Evolutionary conservation across 1,139 yeast genomes (phyloP), one percentile per base, ranked within the genome.

Genomic region (Taphrina flavorubra): DNA sequence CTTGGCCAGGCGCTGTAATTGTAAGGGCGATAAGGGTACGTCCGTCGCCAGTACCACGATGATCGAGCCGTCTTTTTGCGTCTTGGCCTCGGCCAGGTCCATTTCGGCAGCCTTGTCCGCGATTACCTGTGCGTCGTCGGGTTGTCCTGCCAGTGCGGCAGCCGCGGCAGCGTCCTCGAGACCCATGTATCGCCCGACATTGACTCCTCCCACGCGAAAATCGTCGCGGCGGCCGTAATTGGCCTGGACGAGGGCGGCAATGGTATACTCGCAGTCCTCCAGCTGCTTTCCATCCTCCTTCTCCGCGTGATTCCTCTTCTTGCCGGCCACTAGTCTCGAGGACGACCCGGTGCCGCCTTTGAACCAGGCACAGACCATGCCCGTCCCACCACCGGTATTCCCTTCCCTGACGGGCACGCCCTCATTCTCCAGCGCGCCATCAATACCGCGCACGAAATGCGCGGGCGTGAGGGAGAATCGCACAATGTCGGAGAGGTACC

Each of bases 341-440:
- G 60, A 37, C 20, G 60, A 56, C 20, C 60, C 60, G 10, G 60
- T 56, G 37, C 60, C 60, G 37, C 60, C 60, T 34, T 56, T 56
- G 37, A 56, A 56, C 49, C 60, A 40, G 14, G 49, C 36, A 36
- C 60, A 56, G 18, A 56, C 39, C 60, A 56, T 56, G 40, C 60
- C 60, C 11, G 49, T 13, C 16, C 60, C 60, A 18, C 60, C 60
- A 39, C 60, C 60, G 10, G 60, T 56, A 56, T 56, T 56, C 2
- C 60, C 60, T 18, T 56, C 60, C 49, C 18, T 40, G 36, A 18
- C 36, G 16, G 60, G 60, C 14, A 40, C 60, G 10, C 60, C 60
- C 37, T 56, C 49, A 18, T 16, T 56, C 4, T 2, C 49, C 36
- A 56, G 36, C 13, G 60, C 60, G 8, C 60, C 49, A 40, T 56